These are phyloP conservation scores for Myrica gale DNA, from an alignment of 306 rosid species.

Conservation along the genomic window DNA sequence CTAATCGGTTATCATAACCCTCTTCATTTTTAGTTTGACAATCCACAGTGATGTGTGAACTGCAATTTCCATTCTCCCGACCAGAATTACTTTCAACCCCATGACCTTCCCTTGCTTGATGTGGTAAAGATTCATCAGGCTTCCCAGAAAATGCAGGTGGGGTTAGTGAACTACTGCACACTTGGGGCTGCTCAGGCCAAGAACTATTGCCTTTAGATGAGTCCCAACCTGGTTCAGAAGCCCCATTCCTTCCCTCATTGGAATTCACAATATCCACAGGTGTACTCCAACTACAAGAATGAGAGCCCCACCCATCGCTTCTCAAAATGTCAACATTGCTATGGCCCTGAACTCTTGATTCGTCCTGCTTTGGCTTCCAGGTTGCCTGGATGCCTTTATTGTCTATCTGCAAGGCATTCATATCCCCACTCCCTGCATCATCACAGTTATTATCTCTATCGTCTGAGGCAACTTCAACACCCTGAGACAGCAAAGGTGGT, in stretches of 20 bases:
- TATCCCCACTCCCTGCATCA: constrained; percentile 31
- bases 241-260: constrained; percentile 39
- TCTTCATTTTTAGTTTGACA: constrained; percentile 48
- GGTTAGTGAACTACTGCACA: constrained; percentile 40
- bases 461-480: constrained; percentile 32
- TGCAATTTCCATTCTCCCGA: constrained; percentile 46
- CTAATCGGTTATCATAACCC: constrained; percentile 54
- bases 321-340: constrained; percentile 47
- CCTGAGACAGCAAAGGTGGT: constrained; percentile 43
- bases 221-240: constrained; percentile 35
- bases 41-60: constrained; percentile 39
- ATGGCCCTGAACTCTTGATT: constrained; percentile 33
- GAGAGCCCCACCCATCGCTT: constrained; percentile 44
- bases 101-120: constrained; percentile 41
- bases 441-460: constrained; percentile 33
- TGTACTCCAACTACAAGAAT: constrained; percentile 41
- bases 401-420: constrained; percentile 25
- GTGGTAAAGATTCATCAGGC: constrained; percentile 28
- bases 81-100: constrained; percentile 32
- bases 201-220: constrained; percentile 40
- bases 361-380: constrained; percentile 39
- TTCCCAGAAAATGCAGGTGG: constrained; percentile 41
- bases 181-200: constrained; percentile 37
- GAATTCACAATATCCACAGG: constrained; percentile 50
- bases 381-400: constrained; percentile 34